Base-by-base conservation (phyloP, 495 filamentous ascomycete genomes). In the Podospora bellae-mahoneyi region DNA sequence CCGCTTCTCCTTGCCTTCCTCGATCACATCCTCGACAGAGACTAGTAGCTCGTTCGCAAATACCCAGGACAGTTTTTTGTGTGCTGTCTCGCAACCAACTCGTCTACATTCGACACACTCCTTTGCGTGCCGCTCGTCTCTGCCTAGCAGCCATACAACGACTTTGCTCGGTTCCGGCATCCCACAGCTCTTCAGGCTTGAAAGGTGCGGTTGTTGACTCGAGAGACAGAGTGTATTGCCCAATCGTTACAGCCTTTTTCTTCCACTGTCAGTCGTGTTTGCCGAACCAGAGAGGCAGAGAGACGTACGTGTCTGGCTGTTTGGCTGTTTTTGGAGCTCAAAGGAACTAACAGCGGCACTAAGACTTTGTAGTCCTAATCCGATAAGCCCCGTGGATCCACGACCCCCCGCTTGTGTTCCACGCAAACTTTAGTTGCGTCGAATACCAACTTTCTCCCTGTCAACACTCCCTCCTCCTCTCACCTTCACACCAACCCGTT, bases 371-470 rank as follows among this genome's bases (percentile, higher is more conserved):
- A 54, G 23, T 55, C 58, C 60, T 66, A 62, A 66, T 68, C 71
- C 66, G 71, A 73, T 70, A 70, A 71, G 68, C 72, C 71, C 64
- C 64, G 75, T 77, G 73, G 71, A 77, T 65, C 71, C 64, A 68
- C 55, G 53, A 63, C 58, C 71, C 69, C 74, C 76, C 76, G 74
- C 74, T 73, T 77, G 66, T 74, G 76, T 72, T 74, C 71, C 75
- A 73, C 71, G 76, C 76, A 77, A 74, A 78, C 71, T 75, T 76
- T 76, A 69, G 76, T 72, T 74, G 70, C 71, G 71, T 71, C 68
- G 67, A 66, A 63, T 69, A 64, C 68, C 69, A 67, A 72, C 72
- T 68, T 73, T 75, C 73, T 71, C 74, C 72, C 70, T 70, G 62
- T 68, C 71, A 74, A 71, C 62, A 68, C 69, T 69, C 62, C 66